These are phyloP conservation scores for Zygoascus hellenicus DNA, from an alignment of 1,139 yeast species.

Conservation along the genomic window DNA sequence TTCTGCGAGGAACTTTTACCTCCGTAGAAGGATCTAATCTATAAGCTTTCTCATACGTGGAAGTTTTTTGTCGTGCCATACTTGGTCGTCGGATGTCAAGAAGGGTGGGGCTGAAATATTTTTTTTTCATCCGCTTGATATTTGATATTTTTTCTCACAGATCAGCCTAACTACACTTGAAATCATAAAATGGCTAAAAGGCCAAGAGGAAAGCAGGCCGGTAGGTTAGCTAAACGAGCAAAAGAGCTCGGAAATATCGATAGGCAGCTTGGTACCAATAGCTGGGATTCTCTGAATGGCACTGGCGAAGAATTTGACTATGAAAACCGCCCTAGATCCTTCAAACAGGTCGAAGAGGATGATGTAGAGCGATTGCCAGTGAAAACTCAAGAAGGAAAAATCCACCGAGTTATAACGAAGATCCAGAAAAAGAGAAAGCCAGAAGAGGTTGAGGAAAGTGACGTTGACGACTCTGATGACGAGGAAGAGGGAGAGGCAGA, in stretches of 20 bases:
- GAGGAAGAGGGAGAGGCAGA: slow-evolving; percentile 25
- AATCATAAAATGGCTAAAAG: slow-evolving; percentile 27
- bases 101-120: too few relatives aligned
- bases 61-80: neutral
- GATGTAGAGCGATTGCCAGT: slow-evolving; percentile 77
- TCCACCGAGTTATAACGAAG: slow-evolving; percentile 52
- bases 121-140: too few relatives aligned
- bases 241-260: slow-evolving; percentile 22
- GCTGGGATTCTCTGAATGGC: slow-evolving; percentile 23
- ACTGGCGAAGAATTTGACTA: slow-evolving; percentile 34
- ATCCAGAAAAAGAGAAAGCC: slow-evolving; percentile 23
- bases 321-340: slow-evolving; percentile 31
- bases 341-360: slow-evolving; percentile 35
- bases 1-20: neutral
- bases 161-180: neutral
- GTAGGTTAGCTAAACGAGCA: slow-evolving; percentile 23
- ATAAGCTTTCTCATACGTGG: neutral
- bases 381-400: slow-evolving; percentile 61
- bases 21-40: neutral
- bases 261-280: slow-evolving; percentile 17
- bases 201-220: slow-evolving; percentile 25
- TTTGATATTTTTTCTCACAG: slow-evolving; percentile 2
- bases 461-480: slow-evolving; percentile 21
- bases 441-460: slow-evolving; percentile 26
- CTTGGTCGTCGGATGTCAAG: neutral